Evolutionary conservation across 805 yeast genomes (phyloP), one percentile per base, ranked within the genome.

Genomic region (Kuraishia floccosa): DNA sequence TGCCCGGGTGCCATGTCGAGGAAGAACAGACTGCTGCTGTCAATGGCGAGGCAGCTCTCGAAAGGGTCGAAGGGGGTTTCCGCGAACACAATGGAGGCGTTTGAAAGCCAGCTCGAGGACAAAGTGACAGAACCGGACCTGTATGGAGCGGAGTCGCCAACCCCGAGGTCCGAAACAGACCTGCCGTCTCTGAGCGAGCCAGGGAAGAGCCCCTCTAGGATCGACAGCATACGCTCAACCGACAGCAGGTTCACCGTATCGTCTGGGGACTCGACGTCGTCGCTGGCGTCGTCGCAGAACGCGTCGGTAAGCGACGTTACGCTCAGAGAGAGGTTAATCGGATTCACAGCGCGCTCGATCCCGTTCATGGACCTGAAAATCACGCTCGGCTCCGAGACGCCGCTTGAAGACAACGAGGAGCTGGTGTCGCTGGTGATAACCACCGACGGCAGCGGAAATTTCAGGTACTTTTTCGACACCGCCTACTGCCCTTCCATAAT

Each of bases 361-460:
- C 68, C 84, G 1, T 62, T 62, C 33, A 64, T 78, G 1, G 70
- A 68, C 17, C 37, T 81, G 4, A 54, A 56, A 0, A 55, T 85
- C 11, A 65, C 67, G 1, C 52, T 83, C 6, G 79, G 80, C 4
- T 65, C 83, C 0, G 59, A 60, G 3, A 56, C 54, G 7, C 44
- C 51, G 3, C 38, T 42, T 6, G 39, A 41, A 12, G 39, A 54
- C 2, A 48, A 49, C 8, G 44, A 44, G 40, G 46, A 52, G 1
- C 47, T 58, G 17, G 46, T 31, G 19, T 46, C 39, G 35, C 46
- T 28, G 36, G 51, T 44, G 21, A 57, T 63, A 2, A 47, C 55
- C 12, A 77, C 91, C 1, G 87, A 83, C 49, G 49, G 54, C 9
- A 68, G 66, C 42, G 96, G 96, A 1, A 69, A 72, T 40, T 79